Percentiles rank a stretch among this genome's conserved stretches.
These are phyloP conservation scores for Cryptococcus amylolentus DNA, from an alignment of 1,284 basidiomycete species.

Conservation along the genomic window DNA sequence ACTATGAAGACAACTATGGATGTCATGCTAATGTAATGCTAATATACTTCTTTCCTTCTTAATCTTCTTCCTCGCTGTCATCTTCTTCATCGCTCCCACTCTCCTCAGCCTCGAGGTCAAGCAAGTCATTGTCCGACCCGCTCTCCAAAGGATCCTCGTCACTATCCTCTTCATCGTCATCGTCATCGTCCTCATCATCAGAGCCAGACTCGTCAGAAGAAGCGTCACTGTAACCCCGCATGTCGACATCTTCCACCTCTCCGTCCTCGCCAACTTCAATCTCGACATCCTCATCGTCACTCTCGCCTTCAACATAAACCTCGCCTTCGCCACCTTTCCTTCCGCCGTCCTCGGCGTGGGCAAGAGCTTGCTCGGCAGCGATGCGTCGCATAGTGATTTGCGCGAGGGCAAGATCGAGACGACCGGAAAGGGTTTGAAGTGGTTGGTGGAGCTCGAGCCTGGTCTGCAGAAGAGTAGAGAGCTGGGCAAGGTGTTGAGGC, in stretches of 20 bases:
- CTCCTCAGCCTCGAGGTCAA: slow-evolving; percentile 57
- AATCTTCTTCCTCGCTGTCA: slow-evolving; percentile 55
- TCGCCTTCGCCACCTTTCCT: slow-evolving; percentile 42
- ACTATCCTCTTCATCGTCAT: slow-evolving; percentile 55
- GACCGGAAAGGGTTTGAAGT: slow-evolving; percentile 78
- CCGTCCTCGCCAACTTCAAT: slow-evolving; percentile 66
- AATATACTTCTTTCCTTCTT: not conserved
- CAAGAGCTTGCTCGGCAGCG: slow-evolving; percentile 38
- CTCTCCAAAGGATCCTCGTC: slow-evolving; percentile 53
- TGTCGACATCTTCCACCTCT: slow-evolving; percentile 58
- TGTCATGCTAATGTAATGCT: not conserved
- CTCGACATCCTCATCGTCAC: slow-evolving; percentile 55
- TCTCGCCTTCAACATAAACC: slow-evolving; percentile 49
- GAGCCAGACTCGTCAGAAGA: slow-evolving; percentile 14
- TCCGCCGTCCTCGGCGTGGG: slow-evolving; percentile 32
- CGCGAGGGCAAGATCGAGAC: slow-evolving; percentile 86
- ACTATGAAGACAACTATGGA: not conserved
- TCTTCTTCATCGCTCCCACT: slow-evolving; percentile 60
- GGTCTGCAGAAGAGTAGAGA: slow-evolving; percentile 77
- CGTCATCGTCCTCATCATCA: slow-evolving; percentile 53
- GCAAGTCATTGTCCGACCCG: slow-evolving; percentile 61
- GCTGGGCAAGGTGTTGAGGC: slow-evolving; percentile 63
- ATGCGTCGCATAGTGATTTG: slow-evolving; percentile 75
- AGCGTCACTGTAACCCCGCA: slow-evolving; percentile 58
- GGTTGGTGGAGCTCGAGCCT: slow-evolving; percentile 80